These are phyloP conservation scores for Pyrrhoderma lamaoense DNA, from an alignment of 1,284 basidiomycete species.

Conservation along the genomic window DNA sequence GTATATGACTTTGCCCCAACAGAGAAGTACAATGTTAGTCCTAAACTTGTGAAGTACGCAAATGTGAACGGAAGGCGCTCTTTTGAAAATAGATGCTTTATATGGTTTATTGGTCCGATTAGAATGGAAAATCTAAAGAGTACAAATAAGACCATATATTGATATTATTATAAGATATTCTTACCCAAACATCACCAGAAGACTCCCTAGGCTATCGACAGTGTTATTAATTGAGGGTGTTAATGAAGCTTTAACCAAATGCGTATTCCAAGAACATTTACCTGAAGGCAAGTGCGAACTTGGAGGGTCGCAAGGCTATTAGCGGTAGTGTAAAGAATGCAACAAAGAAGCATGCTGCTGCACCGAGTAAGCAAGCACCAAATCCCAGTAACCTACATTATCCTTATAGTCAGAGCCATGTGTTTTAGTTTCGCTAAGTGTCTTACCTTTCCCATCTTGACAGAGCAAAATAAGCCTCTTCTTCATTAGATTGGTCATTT, in stretches of 20 bases:
- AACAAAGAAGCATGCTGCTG: constrained; percentile 91
- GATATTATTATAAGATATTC: constrained; percentile 28
- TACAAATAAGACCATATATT: constrained; percentile 17
- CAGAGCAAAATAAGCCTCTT: constrained; percentile 93
- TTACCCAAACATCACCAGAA: constrained; percentile 84
- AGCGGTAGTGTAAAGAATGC: constrained; percentile 88
- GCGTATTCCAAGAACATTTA: constrained; percentile 24
- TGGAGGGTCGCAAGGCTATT: constrained; percentile 75
- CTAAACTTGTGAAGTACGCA: constrained; percentile 77
- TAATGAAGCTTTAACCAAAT: too few species aligned
- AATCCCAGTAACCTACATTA: constrained; percentile 80
- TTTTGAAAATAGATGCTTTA: constrained; percentile 80
- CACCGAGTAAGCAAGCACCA: constrained; percentile 82
- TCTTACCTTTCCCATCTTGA: constrained; percentile 82
- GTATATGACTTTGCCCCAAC: constrained; percentile 76
- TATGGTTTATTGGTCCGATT: constrained; percentile 77
- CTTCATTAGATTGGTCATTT: constrained; percentile 81
- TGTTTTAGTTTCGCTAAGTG: constrained; percentile 9
- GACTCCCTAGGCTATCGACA: constrained; percentile 60
- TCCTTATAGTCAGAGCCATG: background rate
- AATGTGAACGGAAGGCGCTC: constrained; percentile 86
- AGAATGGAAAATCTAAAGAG: constrained; percentile 69
- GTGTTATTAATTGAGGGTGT: background rate
- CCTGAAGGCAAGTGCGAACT: constrained; percentile 89
- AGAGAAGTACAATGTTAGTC: constrained; percentile 83